Evolutionary conservation across 2,329 filamentous ascomycete genomes (phyloP).

Genomic region (Verticillium albo-atrum): DNA sequence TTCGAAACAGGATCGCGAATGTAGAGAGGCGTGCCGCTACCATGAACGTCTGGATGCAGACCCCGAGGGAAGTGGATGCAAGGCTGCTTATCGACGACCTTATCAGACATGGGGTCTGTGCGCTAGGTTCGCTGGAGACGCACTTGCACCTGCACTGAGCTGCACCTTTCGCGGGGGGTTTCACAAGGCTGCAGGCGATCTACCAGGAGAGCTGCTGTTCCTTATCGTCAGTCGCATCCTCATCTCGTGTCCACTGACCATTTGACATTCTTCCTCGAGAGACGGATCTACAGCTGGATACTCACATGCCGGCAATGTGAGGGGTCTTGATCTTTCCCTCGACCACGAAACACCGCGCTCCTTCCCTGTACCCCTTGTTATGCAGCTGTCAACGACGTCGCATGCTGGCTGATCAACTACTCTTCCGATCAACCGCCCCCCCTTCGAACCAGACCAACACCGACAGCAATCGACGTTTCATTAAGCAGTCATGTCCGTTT

Average conservation of each 20-base stretch:
- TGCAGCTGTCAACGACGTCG: neutral
- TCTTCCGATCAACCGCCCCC: neutral
- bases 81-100: neutral
- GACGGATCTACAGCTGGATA: neutral
- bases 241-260: neutral
- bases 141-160: neutral
- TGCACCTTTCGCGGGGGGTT: constrained; percentile 4
- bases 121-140: neutral
- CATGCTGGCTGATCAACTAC: neutral
- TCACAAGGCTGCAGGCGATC: constrained; percentile 11
- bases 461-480: neutral
- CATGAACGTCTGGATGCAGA: neutral
- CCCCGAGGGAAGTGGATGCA: neutral
- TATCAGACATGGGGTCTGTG: neutral
- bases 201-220: neutral
- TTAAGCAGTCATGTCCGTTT: constrained; percentile 32
- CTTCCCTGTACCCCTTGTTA: neutral
- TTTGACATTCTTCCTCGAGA: neutral
- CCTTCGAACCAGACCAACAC: neutral
- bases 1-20: neutral
- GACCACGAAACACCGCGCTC: neutral
- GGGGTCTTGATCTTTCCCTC: neutral
- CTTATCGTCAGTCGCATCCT: neutral
- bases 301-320: constrained; percentile 3
- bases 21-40: neutral